Percentiles rank a stretch among this genome's conserved stretches.
Conservation (phyloP, 1,284 basidiomycete genomes). For the Lentinula novae-zelandiae region DNA sequence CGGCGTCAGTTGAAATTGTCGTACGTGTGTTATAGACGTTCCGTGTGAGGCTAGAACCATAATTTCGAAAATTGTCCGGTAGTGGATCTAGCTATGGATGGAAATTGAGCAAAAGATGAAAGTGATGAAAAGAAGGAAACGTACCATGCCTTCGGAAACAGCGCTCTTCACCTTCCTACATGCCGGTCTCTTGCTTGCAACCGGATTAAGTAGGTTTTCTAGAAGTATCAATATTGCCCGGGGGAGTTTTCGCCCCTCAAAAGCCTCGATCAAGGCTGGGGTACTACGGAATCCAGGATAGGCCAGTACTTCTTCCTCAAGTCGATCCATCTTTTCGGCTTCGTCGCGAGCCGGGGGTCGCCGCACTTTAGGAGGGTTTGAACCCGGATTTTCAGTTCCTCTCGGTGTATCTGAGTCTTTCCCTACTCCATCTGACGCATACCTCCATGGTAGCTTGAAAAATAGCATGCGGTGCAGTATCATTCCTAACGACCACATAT, state of each 20-base stretch:
- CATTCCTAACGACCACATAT: slow-evolving; percentile 90
- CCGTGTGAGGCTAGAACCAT: background rate
- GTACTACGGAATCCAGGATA: slow-evolving; percentile 79
- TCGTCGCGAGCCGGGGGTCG: slow-evolving; percentile 36
- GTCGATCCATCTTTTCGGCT: slow-evolving; percentile 53
- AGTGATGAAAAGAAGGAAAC: background rate
- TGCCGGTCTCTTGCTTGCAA: slow-evolving; percentile 59
- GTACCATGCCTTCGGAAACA: slow-evolving; percentile 49
- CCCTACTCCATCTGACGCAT: slow-evolving; percentile 39
- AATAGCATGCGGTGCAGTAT: slow-evolving; percentile 90
- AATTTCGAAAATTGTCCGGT: background rate
- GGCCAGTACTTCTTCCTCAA: slow-evolving; percentile 71
- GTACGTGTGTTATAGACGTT: background rate
- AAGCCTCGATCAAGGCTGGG: slow-evolving; percentile 43
- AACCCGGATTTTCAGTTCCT: slow-evolving; percentile 15
- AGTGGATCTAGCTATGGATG: slow-evolving; percentile 5
- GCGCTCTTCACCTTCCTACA: slow-evolving; percentile 67
- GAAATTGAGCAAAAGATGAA: background rate
- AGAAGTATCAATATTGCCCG: slow-evolving; percentile 66
- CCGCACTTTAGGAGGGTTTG: slow-evolving; percentile 41
- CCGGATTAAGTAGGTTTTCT: slow-evolving; percentile 64
- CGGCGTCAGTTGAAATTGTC: background rate
- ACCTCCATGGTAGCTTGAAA: slow-evolving; percentile 77
- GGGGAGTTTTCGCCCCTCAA: slow-evolving; percentile 69
- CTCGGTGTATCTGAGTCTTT: background rate